A percentile compares a stretch with the other conserved stretches of the same genome.
These are phyloP conservation scores for Spinacia oleracea DNA, from an alignment of 179 eudicot species.

Conservation along the genomic window DNA sequence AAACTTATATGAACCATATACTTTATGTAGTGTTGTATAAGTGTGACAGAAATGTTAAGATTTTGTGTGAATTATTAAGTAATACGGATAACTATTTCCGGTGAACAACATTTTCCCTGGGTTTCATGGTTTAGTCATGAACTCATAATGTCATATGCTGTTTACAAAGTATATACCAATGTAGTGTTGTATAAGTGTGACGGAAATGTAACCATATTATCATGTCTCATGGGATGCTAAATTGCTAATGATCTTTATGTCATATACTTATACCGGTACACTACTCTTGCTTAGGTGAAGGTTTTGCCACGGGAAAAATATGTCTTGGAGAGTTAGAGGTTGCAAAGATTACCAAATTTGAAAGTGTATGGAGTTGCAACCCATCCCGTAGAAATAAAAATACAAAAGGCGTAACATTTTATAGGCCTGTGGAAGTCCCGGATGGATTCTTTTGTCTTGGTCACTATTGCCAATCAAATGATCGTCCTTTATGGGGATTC, in stretches of 20 bases:
- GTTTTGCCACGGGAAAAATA: constrained; percentile 67
- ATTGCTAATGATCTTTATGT: not conserved
- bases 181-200: not conserved
- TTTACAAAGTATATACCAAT: not conserved
- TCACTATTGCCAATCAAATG: constrained; percentile 67
- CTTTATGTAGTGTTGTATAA: too few species aligned
- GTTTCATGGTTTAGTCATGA: not conserved
- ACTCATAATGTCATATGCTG: not conserved
- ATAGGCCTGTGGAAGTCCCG: constrained; percentile 62
- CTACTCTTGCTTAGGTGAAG: constrained; percentile 52
- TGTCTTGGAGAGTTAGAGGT: constrained; percentile 85
- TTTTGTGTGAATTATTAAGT: not conserved
- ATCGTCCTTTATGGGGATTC: constrained; percentile 56
- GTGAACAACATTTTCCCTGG: not conserved
- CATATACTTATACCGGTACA: not conserved
- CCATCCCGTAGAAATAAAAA: constrained; percentile 44
- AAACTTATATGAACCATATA: too few species aligned
- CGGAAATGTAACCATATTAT: not conserved
- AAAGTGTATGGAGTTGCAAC: constrained; percentile 63
- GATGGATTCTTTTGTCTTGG: constrained; percentile 78
- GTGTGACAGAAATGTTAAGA: not conserved
- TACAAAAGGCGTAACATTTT: constrained; percentile 55
- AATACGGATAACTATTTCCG: not conserved
- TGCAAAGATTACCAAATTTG: constrained; percentile 51
- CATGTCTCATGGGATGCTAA: not conserved